Evolutionary conservation across 306 rosid genomes (phyloP), one percentile per base, ranked within the genome.

Genomic region (Cicer judaicum): DNA sequence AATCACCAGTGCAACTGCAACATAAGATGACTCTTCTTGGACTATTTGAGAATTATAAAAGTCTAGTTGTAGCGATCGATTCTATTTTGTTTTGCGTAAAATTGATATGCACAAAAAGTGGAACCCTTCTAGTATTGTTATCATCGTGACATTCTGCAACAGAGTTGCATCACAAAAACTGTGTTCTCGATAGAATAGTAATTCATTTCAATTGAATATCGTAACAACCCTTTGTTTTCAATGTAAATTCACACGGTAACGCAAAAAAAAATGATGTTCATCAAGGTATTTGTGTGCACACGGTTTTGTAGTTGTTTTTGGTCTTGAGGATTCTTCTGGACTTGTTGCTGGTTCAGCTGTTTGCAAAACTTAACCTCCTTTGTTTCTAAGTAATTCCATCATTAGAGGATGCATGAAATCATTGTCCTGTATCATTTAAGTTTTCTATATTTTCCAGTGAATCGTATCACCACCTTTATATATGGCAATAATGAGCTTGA

Each of bases 401-500:
- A 70, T 21, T 10, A 77, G 42, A 7, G 6, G 63, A 49, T 38
- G 54, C 64, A 10, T 60, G 38, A 75, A 76, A 52, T 75, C 10
- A 1, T 50, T 70, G 74, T 54, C 44, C 54, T 21, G 70, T 7
- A 29, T 24, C 41, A 44, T 15, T 52, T 39, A 13, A 50, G 9
- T 42, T 53, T 18, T 52, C 14, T 44, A 21, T 64, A 38, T 78
- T 70, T 70, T 70, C 62, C 19, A 12, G 71, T 74, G 48, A 47
- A 62, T 73, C 5, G 24, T 7, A 76, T 62, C 15, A 61, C 13
- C 43, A 13, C 1, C 11, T 65, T 60, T 61, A 38, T 14, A 19
- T 39, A 14, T 61, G 10, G 40, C 59, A 68, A 48, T 80, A 63
- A 68, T 36, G 75, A 76, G 42, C 53, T 24, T 69, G 54, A 73